Base-by-base conservation (phyloP, 768 basidiomycete species). In the Rhodosporidiobolus sp. region DNA sequence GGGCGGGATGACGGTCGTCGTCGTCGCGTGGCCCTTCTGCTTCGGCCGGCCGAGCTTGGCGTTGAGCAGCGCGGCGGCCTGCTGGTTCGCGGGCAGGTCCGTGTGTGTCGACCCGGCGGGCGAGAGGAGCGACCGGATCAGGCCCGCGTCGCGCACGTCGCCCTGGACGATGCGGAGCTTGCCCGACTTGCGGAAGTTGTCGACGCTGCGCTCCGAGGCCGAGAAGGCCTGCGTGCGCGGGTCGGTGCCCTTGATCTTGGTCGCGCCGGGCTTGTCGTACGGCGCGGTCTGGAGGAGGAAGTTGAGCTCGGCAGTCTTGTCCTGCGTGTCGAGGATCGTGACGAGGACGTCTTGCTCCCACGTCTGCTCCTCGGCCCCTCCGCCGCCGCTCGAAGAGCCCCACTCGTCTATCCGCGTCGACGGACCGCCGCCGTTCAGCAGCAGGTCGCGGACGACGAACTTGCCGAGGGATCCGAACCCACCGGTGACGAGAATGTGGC, bases 401-500 rank as follows among this genome's bases (percentile, higher is more conserved):
- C 52, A 67, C 12, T 46, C 57, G 45, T 69, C 74, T 7, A 35
- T 1, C 19, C 70, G 70, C 12, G 65, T 34, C 7, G 60, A 45
- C 5, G 63, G 10, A 7, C 45, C 63, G 53, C 43, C 63, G 64
- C 34, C 56, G 38, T 46, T 54, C 4, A 76, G 58, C 14, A 78
- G 73, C n/a, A 78, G 49, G 53, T 78, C 77, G 14, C 77, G 70
- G 11, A 76, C 75, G 69, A 78, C 73, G 32, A 66, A 54, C 30
- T 68, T 74, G 32, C 77, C 77, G 38, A 76, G 53, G n/a, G 75
- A 74, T 28, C 75, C 70, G 64, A 78, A 78, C 0, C 73, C 77
- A 46, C 77, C 77, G n/a, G 73, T 76, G 35, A 78, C 71, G 61
- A 78, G 73, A 46, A 78, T 76, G 56, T 78, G 77, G 1, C 76